Percentiles rank a stretch among this genome's conserved stretches.
Conservation (phyloP, 1,284 basidiomycete genomes). For the Pyrrhoderma lamaoense region DNA sequence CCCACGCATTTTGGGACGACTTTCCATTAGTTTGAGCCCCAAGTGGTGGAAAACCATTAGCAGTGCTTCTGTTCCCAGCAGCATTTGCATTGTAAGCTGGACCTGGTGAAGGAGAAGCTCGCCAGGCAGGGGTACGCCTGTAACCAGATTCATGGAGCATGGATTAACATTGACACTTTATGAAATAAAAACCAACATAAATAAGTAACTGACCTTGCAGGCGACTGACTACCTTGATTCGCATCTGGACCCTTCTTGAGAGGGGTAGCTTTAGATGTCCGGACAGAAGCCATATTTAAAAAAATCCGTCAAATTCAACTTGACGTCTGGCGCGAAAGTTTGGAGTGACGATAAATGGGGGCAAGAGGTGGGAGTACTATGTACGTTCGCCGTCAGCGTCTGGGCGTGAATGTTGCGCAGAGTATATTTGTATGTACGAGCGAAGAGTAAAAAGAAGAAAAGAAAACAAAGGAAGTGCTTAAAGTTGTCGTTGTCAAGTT, state of each 20-base stretch:
- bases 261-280: slow-evolving; percentile 15
- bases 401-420: background rate
- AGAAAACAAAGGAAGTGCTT: background rate
- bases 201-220: slow-evolving; percentile 9
- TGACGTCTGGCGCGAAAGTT: background rate
- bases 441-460: background rate
- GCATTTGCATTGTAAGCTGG: slow-evolving; percentile 14
- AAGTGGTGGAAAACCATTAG: slow-evolving; percentile 18
- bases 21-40: slow-evolving; percentile 16
- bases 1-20: slow-evolving; percentile 12
- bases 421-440: background rate
- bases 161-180: background rate
- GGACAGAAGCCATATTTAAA: slow-evolving; percentile 15
- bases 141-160: background rate
- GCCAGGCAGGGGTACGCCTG: slow-evolving; percentile 18
- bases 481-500: slow-evolving; percentile 1
- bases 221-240: slow-evolving; percentile 10
- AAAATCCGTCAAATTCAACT: background rate
- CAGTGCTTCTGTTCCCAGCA: background rate
- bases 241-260: slow-evolving; percentile 17
- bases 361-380: background rate
- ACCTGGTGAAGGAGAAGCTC: slow-evolving; percentile 14
- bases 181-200: background rate
- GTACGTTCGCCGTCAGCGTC: background rate
- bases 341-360: background rate